Evolutionary conservation across 2,329 filamentous ascomycete species (phyloP), one percentile per base, ranked within the genome.

Genomic region (Fusarium liriodendri): DNA sequence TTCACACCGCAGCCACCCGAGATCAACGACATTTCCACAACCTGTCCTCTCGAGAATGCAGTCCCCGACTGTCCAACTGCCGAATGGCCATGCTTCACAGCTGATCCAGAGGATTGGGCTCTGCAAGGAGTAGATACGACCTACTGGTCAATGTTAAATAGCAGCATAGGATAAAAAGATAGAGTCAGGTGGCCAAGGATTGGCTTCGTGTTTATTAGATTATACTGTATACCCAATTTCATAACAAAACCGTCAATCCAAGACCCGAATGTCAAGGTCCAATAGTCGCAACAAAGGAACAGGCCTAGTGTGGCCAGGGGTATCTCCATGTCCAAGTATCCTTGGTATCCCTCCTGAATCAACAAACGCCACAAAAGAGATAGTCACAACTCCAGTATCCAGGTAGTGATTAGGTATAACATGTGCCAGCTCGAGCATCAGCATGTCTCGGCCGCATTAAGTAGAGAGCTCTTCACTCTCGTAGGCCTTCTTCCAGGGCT

Each of bases 401-500:
- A 64, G 72, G 62, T 70, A 67, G 45, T 63, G 20, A 45, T 64
- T 67, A 62, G 60, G 71, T 74, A 35, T 42, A 62, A 55, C 20
- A 61, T 72, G 58, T 63, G 57, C 40, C 29, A 38, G 20, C 40
- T 65, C 18, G 29, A 32, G 42, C 4, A 62, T 22, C 20, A 14
- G 18, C 10, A 29, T 7, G 52, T 55, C 33, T 32, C 33, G 14
- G 50, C 50, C 52, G 33, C 18, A 55, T 60, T 50, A 38, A 13
- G 64, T 32, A 52, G 22, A 62, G 55, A 59, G 52, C 22, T 57
- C 25, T 40, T 79, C 64, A 81, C 64, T 81, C 81, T 65, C 72
- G 72, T 22, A 94, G 82, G 55, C 85, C 89, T 76, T 93, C 91
- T 70, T 84, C 85, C 75, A 95, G 79, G 10, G 91, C 89, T 47